Evolutionary conservation across 768 basidiomycete genomes (phyloP).

Genomic region (Pholiota microspora): DNA sequence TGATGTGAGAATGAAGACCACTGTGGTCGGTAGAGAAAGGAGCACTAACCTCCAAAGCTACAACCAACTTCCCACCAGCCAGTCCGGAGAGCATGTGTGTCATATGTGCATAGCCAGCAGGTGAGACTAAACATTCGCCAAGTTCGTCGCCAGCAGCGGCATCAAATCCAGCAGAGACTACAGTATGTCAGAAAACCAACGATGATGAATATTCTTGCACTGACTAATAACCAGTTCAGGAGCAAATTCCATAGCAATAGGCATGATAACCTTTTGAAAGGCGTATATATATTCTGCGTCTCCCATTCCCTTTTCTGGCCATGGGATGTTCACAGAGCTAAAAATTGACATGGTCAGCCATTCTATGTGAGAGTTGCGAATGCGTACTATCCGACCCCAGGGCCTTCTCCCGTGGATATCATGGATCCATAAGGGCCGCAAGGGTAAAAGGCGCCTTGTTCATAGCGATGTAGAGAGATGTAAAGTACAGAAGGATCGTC

Average conservation of each 20-base stretch:
- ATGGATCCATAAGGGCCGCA: slow-evolving; percentile 87
- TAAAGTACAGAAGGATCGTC: slow-evolving; percentile 91
- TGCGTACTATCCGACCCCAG: slow-evolving; percentile 83
- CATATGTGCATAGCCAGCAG: slow-evolving; percentile 96
- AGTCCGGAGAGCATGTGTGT: slow-evolving; percentile 93
- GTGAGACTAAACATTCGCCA: slow-evolving; percentile 88
- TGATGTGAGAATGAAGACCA: slow-evolving; percentile 3
- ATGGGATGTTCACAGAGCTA: slow-evolving; percentile 95
- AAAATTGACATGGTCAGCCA: slow-evolving; percentile 11
- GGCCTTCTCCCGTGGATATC: slow-evolving; percentile 81
- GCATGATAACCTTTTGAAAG: slow-evolving; percentile 95
- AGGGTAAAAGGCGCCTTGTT: slow-evolving; percentile 90
- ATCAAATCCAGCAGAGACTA: slow-evolving; percentile 98
- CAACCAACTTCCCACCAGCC: slow-evolving; percentile 85
- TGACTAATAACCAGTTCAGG: slow-evolving; percentile 95
- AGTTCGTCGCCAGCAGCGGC: slow-evolving; percentile 92
- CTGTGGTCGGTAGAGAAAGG: background rate
- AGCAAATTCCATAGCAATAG: slow-evolving; percentile 93
- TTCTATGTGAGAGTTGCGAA: background rate
- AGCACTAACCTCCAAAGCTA: slow-evolving; percentile 84
- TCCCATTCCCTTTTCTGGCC: slow-evolving; percentile 85
- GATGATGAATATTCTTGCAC: slow-evolving; percentile 21
- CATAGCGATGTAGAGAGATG: slow-evolving; percentile 94
- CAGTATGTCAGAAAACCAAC: slow-evolving; percentile 1
- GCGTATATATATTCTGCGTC: slow-evolving; percentile 97